Percentiles rank a stretch among this genome's conserved stretches.
Evolutionary conservation across 2,329 filamentous ascomycete genomes (phyloP).

Genomic region (Aaosphaeria pasadenensis): DNA sequence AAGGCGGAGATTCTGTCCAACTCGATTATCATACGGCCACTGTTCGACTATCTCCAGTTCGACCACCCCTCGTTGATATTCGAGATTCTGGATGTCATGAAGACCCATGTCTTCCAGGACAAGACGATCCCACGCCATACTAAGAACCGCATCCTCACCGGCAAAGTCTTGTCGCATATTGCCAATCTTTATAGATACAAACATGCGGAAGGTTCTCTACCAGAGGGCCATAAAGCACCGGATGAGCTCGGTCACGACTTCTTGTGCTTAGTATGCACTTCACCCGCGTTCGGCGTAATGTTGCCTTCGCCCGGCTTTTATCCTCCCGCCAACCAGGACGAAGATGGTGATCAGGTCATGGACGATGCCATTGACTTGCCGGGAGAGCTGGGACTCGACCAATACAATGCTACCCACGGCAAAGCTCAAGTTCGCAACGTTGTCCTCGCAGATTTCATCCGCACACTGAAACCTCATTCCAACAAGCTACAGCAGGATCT

Average conservation of each 20-base stretch:
- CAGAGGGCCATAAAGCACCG: slow-evolving; percentile 53
- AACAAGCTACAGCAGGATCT: slow-evolving; percentile 79
- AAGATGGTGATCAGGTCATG: slow-evolving; percentile 41
- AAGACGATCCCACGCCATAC: slow-evolving; percentile 66
- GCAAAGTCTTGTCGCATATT: slow-evolving; percentile 69
- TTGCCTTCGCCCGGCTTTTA: slow-evolving; percentile 81
- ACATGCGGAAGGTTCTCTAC: slow-evolving; percentile 47
- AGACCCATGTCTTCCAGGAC: slow-evolving; percentile 70
- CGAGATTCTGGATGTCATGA: slow-evolving; percentile 71
- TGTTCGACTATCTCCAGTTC: slow-evolving; percentile 74
- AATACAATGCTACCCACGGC: slow-evolving; percentile 66
- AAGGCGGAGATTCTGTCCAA: slow-evolving; percentile 83
- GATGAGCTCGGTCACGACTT: slow-evolving; percentile 72
- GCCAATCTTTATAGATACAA: slow-evolving; percentile 34
- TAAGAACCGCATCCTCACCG: slow-evolving; percentile 75
- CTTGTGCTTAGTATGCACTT: slow-evolving; percentile 72
- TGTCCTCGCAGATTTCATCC: slow-evolving; percentile 73
- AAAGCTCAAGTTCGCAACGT: slow-evolving; percentile 75
- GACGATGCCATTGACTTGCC: slow-evolving; percentile 45
- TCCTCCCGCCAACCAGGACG: slow-evolving; percentile 64
- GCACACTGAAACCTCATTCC: slow-evolving; percentile 78
- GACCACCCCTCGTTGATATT: slow-evolving; percentile 73
- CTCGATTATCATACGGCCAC: slow-evolving; percentile 61
- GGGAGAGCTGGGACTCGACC: slow-evolving; percentile 66
- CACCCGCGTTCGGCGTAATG: slow-evolving; percentile 68